A percentile compares a stretch with the other conserved stretches of the same genome.
Evolutionary conservation across 1,139 yeast species (phyloP).

Genomic region (Suhomyces bokatorum): DNA sequence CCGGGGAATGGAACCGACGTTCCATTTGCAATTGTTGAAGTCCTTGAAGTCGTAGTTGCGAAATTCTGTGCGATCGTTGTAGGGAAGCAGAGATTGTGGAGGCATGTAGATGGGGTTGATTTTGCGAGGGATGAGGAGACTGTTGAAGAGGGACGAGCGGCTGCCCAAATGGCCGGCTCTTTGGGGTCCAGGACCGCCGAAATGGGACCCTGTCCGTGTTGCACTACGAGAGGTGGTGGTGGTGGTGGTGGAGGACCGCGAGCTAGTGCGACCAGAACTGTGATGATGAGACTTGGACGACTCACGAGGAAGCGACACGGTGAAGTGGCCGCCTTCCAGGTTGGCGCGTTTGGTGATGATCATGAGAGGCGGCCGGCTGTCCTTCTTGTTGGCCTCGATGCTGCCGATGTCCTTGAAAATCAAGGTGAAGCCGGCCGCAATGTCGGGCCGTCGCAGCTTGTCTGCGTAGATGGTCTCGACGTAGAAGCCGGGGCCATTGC

Average conservation of each 20-base stretch:
- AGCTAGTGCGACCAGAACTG: not conserved
- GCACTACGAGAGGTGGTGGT: not conserved
- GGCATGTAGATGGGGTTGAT: conserved; percentile 29
- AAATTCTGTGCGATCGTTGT: not conserved
- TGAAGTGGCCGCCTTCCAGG: conserved; percentile 32
- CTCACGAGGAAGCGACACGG: conserved; percentile 26
- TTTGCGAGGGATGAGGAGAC: conserved; percentile 29
- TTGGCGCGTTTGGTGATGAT: conserved; percentile 29
- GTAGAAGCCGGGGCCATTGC: conserved; percentile 59
- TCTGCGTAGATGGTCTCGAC: conserved; percentile 37
- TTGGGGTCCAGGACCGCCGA: conserved; percentile 10
- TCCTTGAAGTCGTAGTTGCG: conserved; percentile 2
- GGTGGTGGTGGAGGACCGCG: too few relatives aligned
- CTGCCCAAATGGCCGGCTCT: conserved; percentile 3
- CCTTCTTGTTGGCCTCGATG: conserved; percentile 22
- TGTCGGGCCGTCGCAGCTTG: conserved; percentile 12
- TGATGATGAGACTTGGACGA: not conserved
- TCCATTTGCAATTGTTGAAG: conserved; percentile 42
- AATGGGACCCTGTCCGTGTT: conserved; percentile 5
- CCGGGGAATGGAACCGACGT: conserved; percentile 49
- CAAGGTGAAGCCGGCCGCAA: conserved; percentile 31
- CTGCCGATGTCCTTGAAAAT: conserved; percentile 34
- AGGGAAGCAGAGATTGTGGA: conserved; percentile 2
- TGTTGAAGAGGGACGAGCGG: conserved; percentile 22
- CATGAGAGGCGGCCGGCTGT: conserved; percentile 28